phyloP scores from a whole-genome alignment of 2,329 filamentous ascomycete species.

The Pseudodiploospora longispora region DNA sequence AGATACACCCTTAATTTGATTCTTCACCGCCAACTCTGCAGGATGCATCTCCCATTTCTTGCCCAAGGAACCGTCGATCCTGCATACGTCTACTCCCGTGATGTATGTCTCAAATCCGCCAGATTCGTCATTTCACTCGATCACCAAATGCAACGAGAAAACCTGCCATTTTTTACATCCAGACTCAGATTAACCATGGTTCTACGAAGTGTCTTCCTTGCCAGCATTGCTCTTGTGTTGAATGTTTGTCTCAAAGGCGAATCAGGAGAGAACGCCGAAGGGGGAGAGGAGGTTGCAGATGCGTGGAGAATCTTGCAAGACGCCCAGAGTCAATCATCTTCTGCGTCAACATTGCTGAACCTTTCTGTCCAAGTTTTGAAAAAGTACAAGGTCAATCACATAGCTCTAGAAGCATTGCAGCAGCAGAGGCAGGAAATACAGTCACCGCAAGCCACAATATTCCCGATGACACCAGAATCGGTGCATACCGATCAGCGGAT shows the following conservation, averaged over 20 bases:
- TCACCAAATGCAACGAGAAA: conserved; percentile 18
- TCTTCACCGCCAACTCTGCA: conserved; percentile 25
- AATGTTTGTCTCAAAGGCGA: conserved; percentile 22
- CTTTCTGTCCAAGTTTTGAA: conserved; percentile 22
- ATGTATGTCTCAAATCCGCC: conserved; percentile 23
- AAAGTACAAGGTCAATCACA: conserved; percentile 21
- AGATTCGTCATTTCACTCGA: conserved; percentile 23
- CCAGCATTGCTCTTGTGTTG: conserved; percentile 25
- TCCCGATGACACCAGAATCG: conserved; percentile 23
- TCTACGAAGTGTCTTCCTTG: conserved; percentile 26
- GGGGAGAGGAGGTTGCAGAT: conserved; percentile 18
- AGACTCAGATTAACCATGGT: conserved; percentile 22
- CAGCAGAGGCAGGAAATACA: conserved; percentile 7
- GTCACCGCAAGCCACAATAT: conserved; percentile 1
- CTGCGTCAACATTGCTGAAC: conserved; percentile 22
- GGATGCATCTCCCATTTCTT: conserved; percentile 27
- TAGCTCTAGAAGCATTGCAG: conserved; percentile 14
- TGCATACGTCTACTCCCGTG: conserved; percentile 22
- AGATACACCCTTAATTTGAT: conserved; percentile 26
- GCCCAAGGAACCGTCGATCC: conserved; percentile 26
- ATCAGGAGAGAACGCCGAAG: conserved; percentile 14
- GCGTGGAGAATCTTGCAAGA: conserved; percentile 26
- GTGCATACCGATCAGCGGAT: conserved; percentile 10
- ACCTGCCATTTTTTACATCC: conserved; percentile 18
- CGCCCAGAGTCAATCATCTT: conserved; percentile 20